Percentiles rank a stretch among this genome's conserved stretches.
Evolutionary conservation across 2,329 filamentous ascomycete species (phyloP).

Genomic region (Talaromyces sp.): DNA sequence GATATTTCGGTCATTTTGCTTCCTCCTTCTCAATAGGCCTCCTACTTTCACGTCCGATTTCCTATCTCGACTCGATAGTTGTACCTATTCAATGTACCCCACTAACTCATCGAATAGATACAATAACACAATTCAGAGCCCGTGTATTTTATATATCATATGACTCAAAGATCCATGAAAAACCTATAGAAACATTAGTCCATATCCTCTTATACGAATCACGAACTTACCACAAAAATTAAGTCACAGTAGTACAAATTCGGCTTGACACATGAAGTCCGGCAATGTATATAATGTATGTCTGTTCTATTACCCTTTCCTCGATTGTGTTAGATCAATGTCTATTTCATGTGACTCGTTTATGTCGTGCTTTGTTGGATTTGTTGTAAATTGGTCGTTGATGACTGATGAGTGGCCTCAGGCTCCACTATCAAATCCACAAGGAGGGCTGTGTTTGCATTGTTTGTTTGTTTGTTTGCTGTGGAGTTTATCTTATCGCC

Average conservation of each 20-base stretch:
- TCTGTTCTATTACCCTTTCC: background rate
- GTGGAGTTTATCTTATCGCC: background rate
- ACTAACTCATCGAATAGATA: no score
- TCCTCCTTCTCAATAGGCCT: background rate
- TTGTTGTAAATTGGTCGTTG: background rate
- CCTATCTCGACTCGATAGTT: no score
- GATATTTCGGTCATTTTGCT: slow-evolving; percentile 9
- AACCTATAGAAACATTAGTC: background rate
- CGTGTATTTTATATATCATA: background rate
- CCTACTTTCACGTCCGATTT: background rate
- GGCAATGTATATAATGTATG: background rate
- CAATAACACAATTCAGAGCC: no score
- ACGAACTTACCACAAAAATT: background rate
- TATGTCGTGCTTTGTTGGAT: slow-evolving; percentile 10
- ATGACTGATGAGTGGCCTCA: background rate
- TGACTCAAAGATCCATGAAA: background rate
- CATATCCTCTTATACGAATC: background rate
- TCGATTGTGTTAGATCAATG: background rate
- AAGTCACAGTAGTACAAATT: background rate
- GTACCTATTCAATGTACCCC: no score
- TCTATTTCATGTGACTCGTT: background rate
- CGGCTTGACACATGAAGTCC: background rate
- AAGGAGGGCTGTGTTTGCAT: slow-evolving; percentile 3
- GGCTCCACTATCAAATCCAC: background rate
- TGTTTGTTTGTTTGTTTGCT: slow-evolving; percentile 12